Conservation (phyloP, 225 moss, liverwort and hornwort species). For the Polytrichum commune region DNA sequence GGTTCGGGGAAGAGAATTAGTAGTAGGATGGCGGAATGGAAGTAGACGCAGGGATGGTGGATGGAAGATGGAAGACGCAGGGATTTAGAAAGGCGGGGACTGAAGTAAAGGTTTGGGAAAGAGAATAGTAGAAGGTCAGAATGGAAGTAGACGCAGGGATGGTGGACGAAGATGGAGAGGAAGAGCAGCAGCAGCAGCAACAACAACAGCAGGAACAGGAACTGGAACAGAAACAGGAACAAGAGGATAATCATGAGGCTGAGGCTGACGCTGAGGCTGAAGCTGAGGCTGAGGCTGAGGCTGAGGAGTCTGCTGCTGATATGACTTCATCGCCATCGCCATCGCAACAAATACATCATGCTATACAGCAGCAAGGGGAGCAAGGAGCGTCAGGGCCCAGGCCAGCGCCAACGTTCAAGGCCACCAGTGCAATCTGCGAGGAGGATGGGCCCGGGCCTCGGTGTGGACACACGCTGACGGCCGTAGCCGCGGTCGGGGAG, state of each 20-base stretch:
- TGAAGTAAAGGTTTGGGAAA: conserved; percentile 11
- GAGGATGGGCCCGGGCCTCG: conserved; percentile 75
- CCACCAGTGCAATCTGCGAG: conserved; percentile 40
- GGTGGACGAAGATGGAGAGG: conserved; percentile 23
- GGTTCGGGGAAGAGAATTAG: conserved; percentile 1
- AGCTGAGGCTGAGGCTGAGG: neutral
- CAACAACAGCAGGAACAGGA: conserved; percentile 4
- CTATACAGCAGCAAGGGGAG: conserved; percentile 20
- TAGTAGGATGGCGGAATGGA: conserved; percentile 14
- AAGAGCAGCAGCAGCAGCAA: conserved; percentile 4
- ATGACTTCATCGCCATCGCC: neutral
- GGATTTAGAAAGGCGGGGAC: conserved; percentile 5
- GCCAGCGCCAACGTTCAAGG: conserved; percentile 57
- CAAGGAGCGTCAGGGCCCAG: conserved; percentile 35
- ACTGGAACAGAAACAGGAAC: conserved; percentile 4
- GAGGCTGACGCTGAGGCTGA: conserved; percentile 1
- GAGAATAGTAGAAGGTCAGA: neutral
- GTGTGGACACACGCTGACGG: conserved; percentile 73
- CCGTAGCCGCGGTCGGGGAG: conserved; percentile 71
- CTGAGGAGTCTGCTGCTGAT: neutral
- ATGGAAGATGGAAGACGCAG: conserved; percentile 8
- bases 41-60: conserved; percentile 42
- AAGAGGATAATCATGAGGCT: neutral
- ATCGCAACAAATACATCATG: neutral
- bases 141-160: conserved; percentile 49